Conservation (phyloP, 2,329 filamentous ascomycete genomes). For the Fusarium miscanthi region DNA sequence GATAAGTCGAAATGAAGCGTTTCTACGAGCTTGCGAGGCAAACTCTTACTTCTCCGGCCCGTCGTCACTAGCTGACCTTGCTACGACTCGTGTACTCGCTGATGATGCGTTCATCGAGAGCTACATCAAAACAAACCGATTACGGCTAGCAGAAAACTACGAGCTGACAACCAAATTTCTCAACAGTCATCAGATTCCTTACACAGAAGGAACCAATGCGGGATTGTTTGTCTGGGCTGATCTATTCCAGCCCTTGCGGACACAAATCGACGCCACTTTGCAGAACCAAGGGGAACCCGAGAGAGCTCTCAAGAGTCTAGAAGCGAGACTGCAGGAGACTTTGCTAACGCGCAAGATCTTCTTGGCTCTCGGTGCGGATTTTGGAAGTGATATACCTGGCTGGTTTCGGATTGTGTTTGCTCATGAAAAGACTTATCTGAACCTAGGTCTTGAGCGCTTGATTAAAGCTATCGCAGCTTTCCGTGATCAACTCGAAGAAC, state of each 20-base stretch:
- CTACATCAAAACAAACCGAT: background rate
- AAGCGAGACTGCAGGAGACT: fast-evolving
- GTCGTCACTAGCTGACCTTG: background rate
- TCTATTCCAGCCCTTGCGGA: background rate
- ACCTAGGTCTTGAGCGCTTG: background rate
- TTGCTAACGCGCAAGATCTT: background rate
- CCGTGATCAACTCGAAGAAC: fast-evolving
- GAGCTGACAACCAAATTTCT: background rate
- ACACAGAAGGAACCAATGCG: background rate
- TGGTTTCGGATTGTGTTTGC: background rate
- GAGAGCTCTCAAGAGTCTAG: fast-evolving
- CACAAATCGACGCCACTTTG: fast-evolving
- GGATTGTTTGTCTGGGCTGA: background rate
- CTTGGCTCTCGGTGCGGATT: background rate
- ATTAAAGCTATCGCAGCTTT: background rate
- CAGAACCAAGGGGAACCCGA: fast-evolving
- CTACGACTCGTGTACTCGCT: background rate
- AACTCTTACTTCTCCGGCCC: background rate
- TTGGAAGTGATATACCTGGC: background rate
- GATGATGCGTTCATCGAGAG: background rate
- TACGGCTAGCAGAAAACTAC: background rate
- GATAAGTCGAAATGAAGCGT: fast-evolving
- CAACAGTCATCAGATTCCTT: background rate
- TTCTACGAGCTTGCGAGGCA: background rate
- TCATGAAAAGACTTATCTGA: background rate